Evolutionary conservation across 2,329 filamentous ascomycete genomes (phyloP), one percentile per base, ranked within the genome.

Genomic region (Rutstroemia sydowiana): DNA sequence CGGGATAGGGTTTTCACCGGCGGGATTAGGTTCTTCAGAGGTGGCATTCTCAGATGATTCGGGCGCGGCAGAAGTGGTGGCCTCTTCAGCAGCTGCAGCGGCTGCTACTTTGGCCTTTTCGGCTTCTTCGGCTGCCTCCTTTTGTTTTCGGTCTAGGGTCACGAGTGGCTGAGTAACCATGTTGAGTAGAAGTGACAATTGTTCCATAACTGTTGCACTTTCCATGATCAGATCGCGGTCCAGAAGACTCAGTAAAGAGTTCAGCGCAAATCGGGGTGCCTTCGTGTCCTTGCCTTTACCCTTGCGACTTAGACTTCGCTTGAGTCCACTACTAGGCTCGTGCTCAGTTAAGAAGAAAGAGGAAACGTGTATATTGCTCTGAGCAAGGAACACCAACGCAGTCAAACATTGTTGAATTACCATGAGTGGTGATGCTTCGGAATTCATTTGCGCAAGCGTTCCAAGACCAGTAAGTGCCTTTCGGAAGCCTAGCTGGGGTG

Each of bases 141-240:
- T 91, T 57, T 91, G 87, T 55, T 89, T 88, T 53, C 88, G 87
- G 59, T 95, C 82, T 21, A 95, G 74, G 30, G 85, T 81, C 56
- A 88, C 87, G 23, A 98, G 76, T 10, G 93, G 93, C 52, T 86
- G 77, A 0, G 93, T 98, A 51, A 97, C 89, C 58, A 87, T 85
- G 67, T 89, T 92, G 23, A 98, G 77, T 28, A 98, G 74, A 57
- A 85, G 84, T 2, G 93, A 93, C 23, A 98, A 77, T 57, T 90
- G 85, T 61, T 95, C 92, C 91, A 98, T 97, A 52, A 95, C 92
- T 6, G 84, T 78, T n/a, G 92, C 91, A 70, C 90, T 98, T 70
- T 98, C 93, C 72, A 95, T 95, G 58, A 98, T 91, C 55, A 97
- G 75, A 58, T 90, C 88, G n/a, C 93, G 87, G 66, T 97, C 93